Percentiles rank a stretch among this genome's conserved stretches.
Evolutionary conservation across 2,329 filamentous ascomycete genomes (phyloP).

Genomic region (Diplodia intermedia): DNA sequence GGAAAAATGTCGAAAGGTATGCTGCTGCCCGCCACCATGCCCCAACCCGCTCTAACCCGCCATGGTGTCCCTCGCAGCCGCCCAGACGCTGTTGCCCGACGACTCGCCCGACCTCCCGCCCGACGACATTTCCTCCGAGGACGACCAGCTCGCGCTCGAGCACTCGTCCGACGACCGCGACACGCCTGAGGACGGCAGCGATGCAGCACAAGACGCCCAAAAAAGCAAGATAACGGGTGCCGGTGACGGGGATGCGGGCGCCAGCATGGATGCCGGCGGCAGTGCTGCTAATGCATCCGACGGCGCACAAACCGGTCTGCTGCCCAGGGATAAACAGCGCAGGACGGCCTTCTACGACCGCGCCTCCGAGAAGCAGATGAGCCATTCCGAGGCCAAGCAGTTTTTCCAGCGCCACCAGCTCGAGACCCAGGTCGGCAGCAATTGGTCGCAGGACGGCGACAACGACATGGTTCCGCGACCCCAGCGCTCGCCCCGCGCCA

Average conservation of each 20-base stretch:
- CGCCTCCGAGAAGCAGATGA: slow-evolving; percentile 91
- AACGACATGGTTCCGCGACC: slow-evolving; percentile 49
- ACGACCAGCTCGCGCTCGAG: slow-evolving; percentile 43
- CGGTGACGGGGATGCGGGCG: slow-evolving; percentile 28
- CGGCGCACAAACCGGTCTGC: slow-evolving; percentile 45
- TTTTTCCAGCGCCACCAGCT: slow-evolving; percentile 91
- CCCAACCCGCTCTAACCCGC: slow-evolving; percentile 13
- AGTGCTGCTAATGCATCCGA: slow-evolving; percentile 37
- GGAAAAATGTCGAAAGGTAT: slow-evolving; percentile 33
- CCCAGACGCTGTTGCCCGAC: slow-evolving; percentile 43
- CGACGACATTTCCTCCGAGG: slow-evolving; percentile 46
- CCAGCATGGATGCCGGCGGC: slow-evolving; percentile 40
- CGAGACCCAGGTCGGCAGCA: slow-evolving; percentile 57
- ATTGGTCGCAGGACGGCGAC: slow-evolving; percentile 49
- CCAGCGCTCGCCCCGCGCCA: slow-evolving; percentile 51
- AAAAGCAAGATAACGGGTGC: slow-evolving; percentile 6
- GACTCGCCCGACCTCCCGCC: slow-evolving; percentile 46
- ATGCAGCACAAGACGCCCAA: slow-evolving; percentile 37
- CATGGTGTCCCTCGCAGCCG: slow-evolving; percentile 15
- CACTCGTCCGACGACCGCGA: slow-evolving; percentile 38
- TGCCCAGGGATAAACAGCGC: slow-evolving; percentile 60
- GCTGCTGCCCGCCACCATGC: slow-evolving; percentile 1
- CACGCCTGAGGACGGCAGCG: slow-evolving; percentile 34
- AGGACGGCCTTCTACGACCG: slow-evolving; percentile 93
- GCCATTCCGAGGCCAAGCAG: slow-evolving; percentile 90